Evolutionary conservation across 305 asterid species (phyloP).

Genomic region (Fraxinus dipetala): DNA sequence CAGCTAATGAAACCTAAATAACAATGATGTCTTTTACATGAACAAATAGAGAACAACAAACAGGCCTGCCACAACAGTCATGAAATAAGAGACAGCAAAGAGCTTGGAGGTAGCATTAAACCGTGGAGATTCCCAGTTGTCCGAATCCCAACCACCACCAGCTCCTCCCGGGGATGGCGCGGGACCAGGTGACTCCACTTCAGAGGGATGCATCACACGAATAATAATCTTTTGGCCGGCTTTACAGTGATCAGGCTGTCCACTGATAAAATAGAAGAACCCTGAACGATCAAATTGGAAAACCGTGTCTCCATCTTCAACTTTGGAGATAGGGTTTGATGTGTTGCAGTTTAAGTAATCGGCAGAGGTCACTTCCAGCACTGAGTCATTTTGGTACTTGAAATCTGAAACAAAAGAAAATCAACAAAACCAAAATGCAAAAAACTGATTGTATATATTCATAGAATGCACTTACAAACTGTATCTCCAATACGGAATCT

Average conservation of each 20-base stretch:
- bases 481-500: slow-evolving; percentile 68
- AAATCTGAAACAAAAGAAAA: slow-evolving; percentile 39
- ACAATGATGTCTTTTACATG: slow-evolving; percentile 27
- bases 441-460: background rate
- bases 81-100: slow-evolving; percentile 28
- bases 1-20: background rate
- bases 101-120: slow-evolving; percentile 30
- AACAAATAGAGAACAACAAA: slow-evolving; percentile 29
- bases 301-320: slow-evolving; percentile 48
- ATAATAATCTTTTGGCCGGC: slow-evolving; percentile 59
- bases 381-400: slow-evolving; percentile 60
- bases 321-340: slow-evolving; percentile 52
- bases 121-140: slow-evolving; percentile 22
- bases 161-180: slow-evolving; percentile 40
- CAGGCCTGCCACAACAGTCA: slow-evolving; percentile 30
- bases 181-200: slow-evolving; percentile 23
- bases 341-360: slow-evolving; percentile 53
- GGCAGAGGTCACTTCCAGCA: slow-evolving; percentile 49
- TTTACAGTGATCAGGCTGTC: slow-evolving; percentile 50
- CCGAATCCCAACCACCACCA: slow-evolving; percentile 28
- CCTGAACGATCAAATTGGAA: slow-evolving; percentile 49
- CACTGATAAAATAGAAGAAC: slow-evolving; percentile 70
- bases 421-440: background rate
- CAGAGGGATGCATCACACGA: slow-evolving; percentile 61
- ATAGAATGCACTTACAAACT: slow-evolving; percentile 39